Evolutionary conservation across 345 rosid species (phyloP), one percentile per base, ranked within the genome.

Genomic region (Camelina neglecta): DNA sequence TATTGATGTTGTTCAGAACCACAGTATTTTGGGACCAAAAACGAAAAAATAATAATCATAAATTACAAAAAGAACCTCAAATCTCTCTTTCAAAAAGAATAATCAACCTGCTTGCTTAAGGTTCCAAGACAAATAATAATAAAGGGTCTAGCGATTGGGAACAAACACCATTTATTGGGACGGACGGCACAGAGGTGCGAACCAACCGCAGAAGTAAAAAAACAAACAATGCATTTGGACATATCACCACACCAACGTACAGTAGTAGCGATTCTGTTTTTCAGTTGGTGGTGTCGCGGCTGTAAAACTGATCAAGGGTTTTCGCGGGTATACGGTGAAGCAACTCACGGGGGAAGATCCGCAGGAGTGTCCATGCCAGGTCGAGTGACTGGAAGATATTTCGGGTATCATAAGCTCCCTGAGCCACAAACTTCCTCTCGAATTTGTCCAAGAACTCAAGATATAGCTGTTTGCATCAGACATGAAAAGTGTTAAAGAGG

Each of bases 321-420:
- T 93, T 93, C 5, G 96, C 98, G 5, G 98, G 98, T 59, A 93
- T 91, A 78, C 98, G 96, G 67, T 91, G 97, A 62, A 91, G 98
- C 69, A 93, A 89, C 73, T 93, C 97, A 24, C 98, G 96, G 24
- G 98, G 98, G 81, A 93, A 93, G 79, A 93, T 93, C 48, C 97
- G 90, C 35, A 93, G 97, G 51, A 93, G 83, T 1, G 96, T 86
- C 97, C 98, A 93, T 20, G 98, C 98, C 74, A 93, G 80, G 82
- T 93, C 98, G 11, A 93, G 97, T 42, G 98, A 91, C 77, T 91
- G 96, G 83, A 93, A 93, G 74, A 93, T 85, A 72, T 89, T 91
- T 31, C 98, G 89, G 24, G 98, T 91, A 82, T 91, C 98, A 4
- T 91, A 93, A n/a, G 98, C 97, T 72, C 98, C 98, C 78, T 93